Conservation (phyloP, 768 basidiomycete genomes). For the Pulveroboletus ravenelii region DNA sequence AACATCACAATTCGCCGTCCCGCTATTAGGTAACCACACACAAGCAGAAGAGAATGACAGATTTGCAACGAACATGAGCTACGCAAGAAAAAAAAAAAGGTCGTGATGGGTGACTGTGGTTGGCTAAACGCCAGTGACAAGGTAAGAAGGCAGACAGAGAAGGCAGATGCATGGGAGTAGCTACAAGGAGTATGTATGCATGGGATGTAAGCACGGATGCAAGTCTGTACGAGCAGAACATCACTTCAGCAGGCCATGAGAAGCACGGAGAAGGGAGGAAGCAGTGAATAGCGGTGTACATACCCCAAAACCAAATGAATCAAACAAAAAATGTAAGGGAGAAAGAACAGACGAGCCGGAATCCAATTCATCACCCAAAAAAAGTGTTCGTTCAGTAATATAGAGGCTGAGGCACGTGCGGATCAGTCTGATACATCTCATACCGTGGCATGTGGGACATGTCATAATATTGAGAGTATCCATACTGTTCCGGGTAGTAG, state of each 20-base stretch:
- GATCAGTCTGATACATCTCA: slow-evolving; percentile 60
- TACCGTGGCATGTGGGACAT: slow-evolving; percentile 61
- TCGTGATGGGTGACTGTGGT: background rate
- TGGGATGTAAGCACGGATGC: slow-evolving; percentile 15
- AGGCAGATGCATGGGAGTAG: slow-evolving; percentile 20
- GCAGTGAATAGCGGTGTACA: slow-evolving; percentile 18
- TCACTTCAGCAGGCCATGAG: slow-evolving; percentile 18
- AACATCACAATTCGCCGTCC: too few relatives aligned
- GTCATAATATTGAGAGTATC: slow-evolving; percentile 65
- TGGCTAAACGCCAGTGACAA: slow-evolving; percentile 9
- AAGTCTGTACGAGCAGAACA: slow-evolving; percentile 25
- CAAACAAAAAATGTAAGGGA: slow-evolving; percentile 16
- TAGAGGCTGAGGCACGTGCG: slow-evolving; percentile 44
- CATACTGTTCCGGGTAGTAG: slow-evolving; percentile 69
- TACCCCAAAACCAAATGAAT: slow-evolving; percentile 18
- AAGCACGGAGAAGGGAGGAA: slow-evolving; percentile 4
- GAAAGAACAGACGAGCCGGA: slow-evolving; percentile 9
- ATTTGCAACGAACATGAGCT: slow-evolving; percentile 18
- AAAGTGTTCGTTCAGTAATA: slow-evolving; percentile 48
- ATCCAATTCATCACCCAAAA: slow-evolving; percentile 2
- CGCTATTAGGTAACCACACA: background rate
- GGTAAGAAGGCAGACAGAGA: slow-evolving; percentile 1
- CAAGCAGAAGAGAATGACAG: background rate
- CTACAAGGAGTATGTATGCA: slow-evolving; percentile 23
- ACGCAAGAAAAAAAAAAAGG: slow-evolving; percentile 7